Percentiles rank a stretch among this genome's conserved stretches.
phyloP scores from a whole-genome alignment of 2,329 filamentous ascomycete species.

The Curvularia sp. region DNA sequence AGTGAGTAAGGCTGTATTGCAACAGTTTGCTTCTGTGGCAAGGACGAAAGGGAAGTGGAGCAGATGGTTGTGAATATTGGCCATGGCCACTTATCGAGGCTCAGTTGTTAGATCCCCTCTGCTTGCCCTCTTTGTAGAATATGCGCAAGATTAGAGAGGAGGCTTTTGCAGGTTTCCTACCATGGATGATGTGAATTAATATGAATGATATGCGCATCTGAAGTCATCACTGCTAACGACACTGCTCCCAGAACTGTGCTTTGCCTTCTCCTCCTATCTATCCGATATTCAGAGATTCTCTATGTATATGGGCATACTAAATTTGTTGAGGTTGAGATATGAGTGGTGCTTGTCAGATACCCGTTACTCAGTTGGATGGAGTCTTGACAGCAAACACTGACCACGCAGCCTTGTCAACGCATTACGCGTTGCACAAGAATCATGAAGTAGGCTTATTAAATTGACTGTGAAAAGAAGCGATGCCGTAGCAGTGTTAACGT shows the following conservation, averaged over 20 bases:
- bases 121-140: not conserved
- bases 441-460: not conserved
- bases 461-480: not conserved
- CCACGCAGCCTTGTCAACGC: not conserved
- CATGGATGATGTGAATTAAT: not conserved
- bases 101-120: not conserved
- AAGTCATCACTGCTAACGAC: not conserved
- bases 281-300: not conserved
- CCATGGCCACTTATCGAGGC: not conserved
- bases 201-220: not conserved
- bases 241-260: not conserved
- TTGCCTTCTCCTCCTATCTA: not conserved
- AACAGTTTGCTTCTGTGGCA: not conserved
- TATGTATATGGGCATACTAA: not conserved
- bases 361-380: not conserved
- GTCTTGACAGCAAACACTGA: not conserved
- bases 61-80: not conserved
- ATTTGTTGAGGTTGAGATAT: not conserved
- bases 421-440: not conserved
- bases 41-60: not conserved
- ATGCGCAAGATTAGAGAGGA: not conserved
- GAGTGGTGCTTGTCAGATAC: not conserved
- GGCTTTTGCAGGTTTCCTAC: not conserved
- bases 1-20: not conserved
- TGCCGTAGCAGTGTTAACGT: not conserved